Evolutionary conservation across 345 rosid genomes (phyloP).

Genomic region (Punica granatum): DNA sequence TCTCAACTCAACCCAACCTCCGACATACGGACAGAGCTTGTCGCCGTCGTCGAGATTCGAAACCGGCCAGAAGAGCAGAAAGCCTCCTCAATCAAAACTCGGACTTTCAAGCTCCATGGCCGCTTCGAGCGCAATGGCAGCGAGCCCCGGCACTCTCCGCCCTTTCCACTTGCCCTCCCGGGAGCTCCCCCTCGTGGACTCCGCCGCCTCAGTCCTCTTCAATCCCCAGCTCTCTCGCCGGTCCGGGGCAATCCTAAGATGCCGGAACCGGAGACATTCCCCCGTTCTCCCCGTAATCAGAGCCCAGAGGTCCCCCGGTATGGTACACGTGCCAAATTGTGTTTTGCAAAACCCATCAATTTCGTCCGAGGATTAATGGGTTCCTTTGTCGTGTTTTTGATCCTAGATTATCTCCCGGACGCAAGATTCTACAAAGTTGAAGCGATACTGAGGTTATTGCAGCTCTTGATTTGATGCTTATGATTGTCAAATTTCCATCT

Average conservation of each 20-base stretch:
- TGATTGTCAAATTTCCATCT: neutral
- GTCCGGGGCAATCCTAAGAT: slow-evolving; percentile 14
- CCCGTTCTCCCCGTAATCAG: slow-evolving; percentile 34
- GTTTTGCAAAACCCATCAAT: neutral
- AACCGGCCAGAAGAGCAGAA: neutral
- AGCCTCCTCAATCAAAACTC: neutral
- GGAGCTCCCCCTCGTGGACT: slow-evolving; percentile 19
- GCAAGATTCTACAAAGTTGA: slow-evolving; percentile 80
- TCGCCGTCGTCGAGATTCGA: neutral
- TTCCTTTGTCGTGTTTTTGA: neutral
- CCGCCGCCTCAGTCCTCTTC: slow-evolving; percentile 22
- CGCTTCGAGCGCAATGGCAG: slow-evolving; percentile 27
- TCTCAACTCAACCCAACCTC: neutral
- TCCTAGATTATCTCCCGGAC: slow-evolving; percentile 53
- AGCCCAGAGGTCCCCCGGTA: slow-evolving; percentile 56
- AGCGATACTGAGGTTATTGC: slow-evolving; percentile 61
- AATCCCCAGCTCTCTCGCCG: slow-evolving; percentile 20
- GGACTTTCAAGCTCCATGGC: slow-evolving; percentile 14
- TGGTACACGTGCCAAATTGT: neutral
- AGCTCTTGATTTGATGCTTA: neutral
- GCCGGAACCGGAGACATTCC: slow-evolving; percentile 16
- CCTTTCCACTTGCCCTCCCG: slow-evolving; percentile 19
- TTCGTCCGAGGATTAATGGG: neutral
- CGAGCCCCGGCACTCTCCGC: slow-evolving; percentile 18
- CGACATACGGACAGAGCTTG: neutral